Conservation (phyloP, 371 early-diverging fungal genomes). For the Fennellomyces sp. region DNA sequence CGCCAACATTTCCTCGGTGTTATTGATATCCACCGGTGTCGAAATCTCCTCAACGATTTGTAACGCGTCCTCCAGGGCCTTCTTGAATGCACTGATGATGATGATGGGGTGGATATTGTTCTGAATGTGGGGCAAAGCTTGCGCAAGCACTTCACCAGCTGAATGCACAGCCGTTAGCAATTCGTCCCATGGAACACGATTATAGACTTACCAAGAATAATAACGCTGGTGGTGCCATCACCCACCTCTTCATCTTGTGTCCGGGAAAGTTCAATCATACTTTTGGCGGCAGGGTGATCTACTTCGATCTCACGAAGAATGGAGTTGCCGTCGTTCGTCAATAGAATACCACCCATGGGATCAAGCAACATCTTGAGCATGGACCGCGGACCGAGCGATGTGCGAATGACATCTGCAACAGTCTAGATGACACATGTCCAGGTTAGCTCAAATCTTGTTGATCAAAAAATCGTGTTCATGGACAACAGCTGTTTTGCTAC, state of each 20-base stretch:
- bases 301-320: constrained; percentile 99
- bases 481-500: too few relatives aligned
- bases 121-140: constrained; percentile 92
- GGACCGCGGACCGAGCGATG: constrained; percentile 99
- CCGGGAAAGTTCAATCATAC: constrained; percentile 98
- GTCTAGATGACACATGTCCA: constrained; percentile 79
- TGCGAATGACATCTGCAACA: constrained; percentile 98
- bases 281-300: constrained; percentile 99
- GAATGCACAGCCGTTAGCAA: too few relatives aligned
- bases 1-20: constrained; percentile 86
- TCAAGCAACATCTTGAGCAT: constrained; percentile 99
- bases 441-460: too few relatives aligned
- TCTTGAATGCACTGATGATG: constrained; percentile 93
- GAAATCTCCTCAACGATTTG: constrained; percentile 85
- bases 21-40: constrained; percentile 80
- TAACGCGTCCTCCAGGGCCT: constrained; percentile 92
- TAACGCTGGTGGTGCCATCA: constrained; percentile 99
- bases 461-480: too few relatives aligned
- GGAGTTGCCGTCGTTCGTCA: constrained; percentile 99
- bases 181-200: too few relatives aligned
- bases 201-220: constrained; percentile 93
- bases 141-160: constrained; percentile 96
- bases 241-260: constrained; percentile 99
- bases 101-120: constrained; percentile 98
- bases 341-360: constrained; percentile 99